Percentiles rank a stretch among this genome's conserved stretches.
Evolutionary conservation across 2,329 filamentous ascomycete species (phyloP).

Genomic region (Hymenoscyphus albidus): DNA sequence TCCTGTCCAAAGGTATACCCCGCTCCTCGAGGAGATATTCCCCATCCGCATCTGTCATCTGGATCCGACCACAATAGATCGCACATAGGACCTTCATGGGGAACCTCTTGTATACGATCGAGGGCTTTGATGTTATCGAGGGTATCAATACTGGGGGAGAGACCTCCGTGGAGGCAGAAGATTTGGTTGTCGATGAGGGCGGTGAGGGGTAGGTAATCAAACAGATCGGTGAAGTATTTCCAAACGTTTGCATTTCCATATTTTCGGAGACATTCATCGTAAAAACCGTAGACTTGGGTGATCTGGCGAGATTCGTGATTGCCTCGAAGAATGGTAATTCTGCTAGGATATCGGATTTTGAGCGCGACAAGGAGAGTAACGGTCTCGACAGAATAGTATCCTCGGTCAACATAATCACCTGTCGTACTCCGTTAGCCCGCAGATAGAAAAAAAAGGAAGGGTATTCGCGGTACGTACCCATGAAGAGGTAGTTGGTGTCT

Average conservation of each 20-base stretch:
- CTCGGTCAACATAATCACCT: constrained; percentile 98
- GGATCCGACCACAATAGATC: constrained; percentile 97
- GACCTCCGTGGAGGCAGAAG: constrained; percentile 94
- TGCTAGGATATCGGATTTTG: constrained; percentile 96
- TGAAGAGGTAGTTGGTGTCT: constrained; percentile 99
- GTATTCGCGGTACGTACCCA: constrained; percentile 57
- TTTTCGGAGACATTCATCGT: constrained; percentile 97
- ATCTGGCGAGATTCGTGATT: constrained; percentile 99
- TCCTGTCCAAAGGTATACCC: constrained; percentile 96
- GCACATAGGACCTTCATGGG: constrained; percentile 97
- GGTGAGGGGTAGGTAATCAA: constrained; percentile 95
- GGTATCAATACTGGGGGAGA: constrained; percentile 94
- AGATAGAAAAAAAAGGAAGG: constrained; percentile 1
- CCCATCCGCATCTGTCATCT: constrained; percentile 94
- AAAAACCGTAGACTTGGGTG: constrained; percentile 98
- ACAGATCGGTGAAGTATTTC: constrained; percentile 99
- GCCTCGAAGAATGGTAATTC: constrained; percentile 96
- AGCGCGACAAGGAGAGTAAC: constrained; percentile 93
- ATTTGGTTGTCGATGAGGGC: constrained; percentile 99
- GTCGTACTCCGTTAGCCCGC: constrained; percentile 21
- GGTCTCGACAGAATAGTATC: constrained; percentile 98
- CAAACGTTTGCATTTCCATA: constrained; percentile 99
- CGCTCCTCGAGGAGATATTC: constrained; percentile 89
- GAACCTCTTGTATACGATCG: constrained; percentile 96
- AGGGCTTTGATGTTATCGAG: constrained; percentile 93